phyloP scores from a whole-genome alignment of 176 grass and related monocot genomes.

The Oryza punctata region DNA sequence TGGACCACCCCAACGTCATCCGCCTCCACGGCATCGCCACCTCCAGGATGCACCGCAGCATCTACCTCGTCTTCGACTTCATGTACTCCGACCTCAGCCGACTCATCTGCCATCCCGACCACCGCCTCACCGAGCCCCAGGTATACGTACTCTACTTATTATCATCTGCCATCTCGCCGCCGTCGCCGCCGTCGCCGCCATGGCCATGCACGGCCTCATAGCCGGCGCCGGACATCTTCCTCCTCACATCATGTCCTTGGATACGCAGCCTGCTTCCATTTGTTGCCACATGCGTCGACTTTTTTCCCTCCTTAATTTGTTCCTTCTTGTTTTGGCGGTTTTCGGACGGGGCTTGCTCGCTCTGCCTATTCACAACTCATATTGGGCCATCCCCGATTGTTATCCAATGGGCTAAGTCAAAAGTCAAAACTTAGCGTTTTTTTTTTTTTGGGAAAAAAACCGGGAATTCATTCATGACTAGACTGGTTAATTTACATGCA shows the following conservation, averaged over 20 bases:
- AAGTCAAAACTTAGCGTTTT: not conserved
- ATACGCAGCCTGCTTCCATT: not conserved
- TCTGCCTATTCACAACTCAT: too few relatives aligned
- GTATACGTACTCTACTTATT: not conserved
- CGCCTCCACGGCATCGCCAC: conserved; percentile 69
- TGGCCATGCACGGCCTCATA: too few relatives aligned
- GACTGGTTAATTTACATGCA: too few relatives aligned
- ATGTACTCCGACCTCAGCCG: conserved; percentile 66
- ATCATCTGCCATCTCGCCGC: too few relatives aligned
- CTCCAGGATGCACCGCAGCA: conserved; percentile 77
- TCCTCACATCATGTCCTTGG: not conserved
- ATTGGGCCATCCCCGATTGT: too few relatives aligned
- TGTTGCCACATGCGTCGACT: not conserved
- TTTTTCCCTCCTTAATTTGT: not conserved
- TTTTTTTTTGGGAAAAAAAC: too few relatives aligned
- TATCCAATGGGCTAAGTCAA: not conserved
- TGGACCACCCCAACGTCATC: conserved; percentile 74
- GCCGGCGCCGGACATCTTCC: not conserved
- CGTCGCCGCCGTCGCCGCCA: too few relatives aligned
- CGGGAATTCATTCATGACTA: too few relatives aligned
- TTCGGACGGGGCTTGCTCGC: too few relatives aligned
- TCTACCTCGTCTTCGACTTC: conserved; percentile 81
- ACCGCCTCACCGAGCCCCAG: conserved; percentile 58
- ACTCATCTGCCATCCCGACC: conserved; percentile 27
- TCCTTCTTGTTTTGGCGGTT: not conserved